These are phyloP conservation scores for Diaporthe vexans DNA, from an alignment of 2,329 filamentous ascomycete species.

Conservation along the genomic window DNA sequence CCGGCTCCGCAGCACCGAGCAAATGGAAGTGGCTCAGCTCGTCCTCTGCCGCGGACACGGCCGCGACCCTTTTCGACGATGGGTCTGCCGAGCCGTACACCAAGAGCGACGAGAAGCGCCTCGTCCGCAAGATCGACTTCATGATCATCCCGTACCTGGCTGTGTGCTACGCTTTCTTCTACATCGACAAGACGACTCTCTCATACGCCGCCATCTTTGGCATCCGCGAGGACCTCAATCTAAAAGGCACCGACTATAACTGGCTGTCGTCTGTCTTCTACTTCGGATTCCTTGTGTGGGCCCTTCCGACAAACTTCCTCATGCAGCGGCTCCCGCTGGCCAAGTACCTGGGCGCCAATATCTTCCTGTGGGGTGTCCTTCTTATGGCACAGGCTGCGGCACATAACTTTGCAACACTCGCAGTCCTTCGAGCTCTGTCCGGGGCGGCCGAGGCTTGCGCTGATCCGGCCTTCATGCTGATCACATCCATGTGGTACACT, in stretches of 20 bases:
- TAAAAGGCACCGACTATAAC: constrained; percentile 71
- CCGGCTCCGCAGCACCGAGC: background rate
- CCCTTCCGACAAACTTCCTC: constrained; percentile 49
- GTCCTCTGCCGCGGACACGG: constrained; percentile 31
- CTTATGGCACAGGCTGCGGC: constrained; percentile 66
- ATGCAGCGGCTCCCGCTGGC: constrained; percentile 52
- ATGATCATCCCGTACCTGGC: constrained; percentile 39
- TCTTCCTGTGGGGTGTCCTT: constrained; percentile 68
- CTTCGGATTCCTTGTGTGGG: constrained; percentile 57
- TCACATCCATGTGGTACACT: constrained; percentile 40
- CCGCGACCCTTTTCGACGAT: constrained; percentile 32
- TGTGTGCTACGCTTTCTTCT: constrained; percentile 42
- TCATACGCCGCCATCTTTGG: constrained; percentile 77
- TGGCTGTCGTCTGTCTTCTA: constrained; percentile 69
- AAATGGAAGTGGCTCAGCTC: constrained; percentile 10
- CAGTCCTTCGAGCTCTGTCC: constrained; percentile 70
- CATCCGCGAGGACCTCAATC: constrained; percentile 68
- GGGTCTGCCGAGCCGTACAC: constrained; percentile 30
- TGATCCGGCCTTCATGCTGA: constrained; percentile 52
- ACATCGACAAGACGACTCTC: constrained; percentile 64
- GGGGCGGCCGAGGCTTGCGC: constrained; percentile 58
- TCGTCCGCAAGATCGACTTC: constrained; percentile 41
- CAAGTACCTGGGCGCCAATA: constrained; percentile 58
- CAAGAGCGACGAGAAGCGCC: constrained; percentile 33
- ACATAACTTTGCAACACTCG: constrained; percentile 68